Conservation (phyloP, 805 yeast species). For the Cyberlindnera nakhonratchasimensis region DNA sequence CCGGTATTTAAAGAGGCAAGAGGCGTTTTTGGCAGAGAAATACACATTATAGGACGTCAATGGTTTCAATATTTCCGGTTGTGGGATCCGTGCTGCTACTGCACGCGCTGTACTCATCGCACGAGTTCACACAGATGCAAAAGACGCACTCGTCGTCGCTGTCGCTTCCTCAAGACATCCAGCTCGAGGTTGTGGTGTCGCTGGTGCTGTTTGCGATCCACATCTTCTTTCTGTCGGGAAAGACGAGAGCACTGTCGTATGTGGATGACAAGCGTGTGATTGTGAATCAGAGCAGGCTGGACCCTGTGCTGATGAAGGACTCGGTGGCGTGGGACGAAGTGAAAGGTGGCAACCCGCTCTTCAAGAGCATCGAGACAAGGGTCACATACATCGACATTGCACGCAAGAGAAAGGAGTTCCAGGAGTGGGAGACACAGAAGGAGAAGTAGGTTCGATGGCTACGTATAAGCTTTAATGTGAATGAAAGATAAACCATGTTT, state of each 20-base stretch:
- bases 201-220: conserved; percentile 37
- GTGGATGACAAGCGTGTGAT: conserved; percentile 31
- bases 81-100: conserved; percentile 26
- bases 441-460: background rate
- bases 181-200: conserved; percentile 48
- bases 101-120: conserved; percentile 54
- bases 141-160: conserved; percentile 20
- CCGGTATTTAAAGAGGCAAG: background rate
- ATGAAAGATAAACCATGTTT: background rate
- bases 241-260: conserved; percentile 23
- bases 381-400: conserved; percentile 49
- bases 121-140: conserved; percentile 43
- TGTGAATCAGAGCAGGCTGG: conserved; percentile 33
- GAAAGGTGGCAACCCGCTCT: conserved; percentile 40
- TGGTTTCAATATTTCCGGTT: conserved; percentile 10
- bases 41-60: too few relatives aligned
- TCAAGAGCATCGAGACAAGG: conserved; percentile 46
- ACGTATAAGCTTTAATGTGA: background rate
- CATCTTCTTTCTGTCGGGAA: conserved; percentile 16
- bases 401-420: conserved; percentile 42
- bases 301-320: conserved; percentile 45
- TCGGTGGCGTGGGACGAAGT: conserved; percentile 47
- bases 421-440: conserved; percentile 13
- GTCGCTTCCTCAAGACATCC: conserved; percentile 44
- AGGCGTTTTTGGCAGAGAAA: too few relatives aligned